Conservation (phyloP, 2,329 filamentous ascomycete genomes). For the Fusarium sororula region DNA sequence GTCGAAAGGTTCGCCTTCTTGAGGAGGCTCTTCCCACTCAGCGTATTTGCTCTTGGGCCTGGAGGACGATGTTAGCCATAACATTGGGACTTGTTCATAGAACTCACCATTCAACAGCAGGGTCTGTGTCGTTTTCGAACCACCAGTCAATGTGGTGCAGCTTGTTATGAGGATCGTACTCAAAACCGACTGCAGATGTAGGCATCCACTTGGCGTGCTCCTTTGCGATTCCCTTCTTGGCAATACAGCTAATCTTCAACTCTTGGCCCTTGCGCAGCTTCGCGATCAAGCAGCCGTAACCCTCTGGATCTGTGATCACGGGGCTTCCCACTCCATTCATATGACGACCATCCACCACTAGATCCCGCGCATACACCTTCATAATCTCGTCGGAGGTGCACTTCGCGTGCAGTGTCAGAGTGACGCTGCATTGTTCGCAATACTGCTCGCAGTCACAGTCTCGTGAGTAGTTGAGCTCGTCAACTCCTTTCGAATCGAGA, state of each 20-base stretch:
- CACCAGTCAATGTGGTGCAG: slow-evolving; percentile 91
- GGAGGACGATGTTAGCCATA: slow-evolving; percentile 11
- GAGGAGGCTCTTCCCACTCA: slow-evolving; percentile 79
- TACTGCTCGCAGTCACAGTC: slow-evolving; percentile 97
- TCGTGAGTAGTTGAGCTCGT: slow-evolving; percentile 84
- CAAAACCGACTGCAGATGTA: slow-evolving; percentile 90
- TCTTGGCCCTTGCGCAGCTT: slow-evolving; percentile 93
- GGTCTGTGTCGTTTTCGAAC: slow-evolving; percentile 81
- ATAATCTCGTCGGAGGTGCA: slow-evolving; percentile 89
- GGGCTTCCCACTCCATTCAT: slow-evolving; percentile 83
- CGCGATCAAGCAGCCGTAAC: slow-evolving; percentile 84
- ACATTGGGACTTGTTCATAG: background rate
- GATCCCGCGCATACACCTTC: slow-evolving; percentile 91
- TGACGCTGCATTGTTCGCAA: slow-evolving; percentile 91
- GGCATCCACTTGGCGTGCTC: slow-evolving; percentile 99
- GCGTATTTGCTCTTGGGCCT: slow-evolving; percentile 86
- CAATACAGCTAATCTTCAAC: slow-evolving; percentile 88
- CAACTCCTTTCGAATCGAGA: slow-evolving; percentile 83
- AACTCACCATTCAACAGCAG: slow-evolving; percentile 83
- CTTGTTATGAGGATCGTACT: slow-evolving; percentile 98
- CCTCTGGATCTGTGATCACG: slow-evolving; percentile 83
- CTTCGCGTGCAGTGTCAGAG: slow-evolving; percentile 83
- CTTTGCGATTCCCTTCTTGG: slow-evolving; percentile 98
- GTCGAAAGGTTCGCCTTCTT: slow-evolving; percentile 88
- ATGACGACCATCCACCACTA: slow-evolving; percentile 76